Evolutionary conservation across 257 asterid genomes (phyloP).

Genomic region (Primulina tabacum): DNA sequence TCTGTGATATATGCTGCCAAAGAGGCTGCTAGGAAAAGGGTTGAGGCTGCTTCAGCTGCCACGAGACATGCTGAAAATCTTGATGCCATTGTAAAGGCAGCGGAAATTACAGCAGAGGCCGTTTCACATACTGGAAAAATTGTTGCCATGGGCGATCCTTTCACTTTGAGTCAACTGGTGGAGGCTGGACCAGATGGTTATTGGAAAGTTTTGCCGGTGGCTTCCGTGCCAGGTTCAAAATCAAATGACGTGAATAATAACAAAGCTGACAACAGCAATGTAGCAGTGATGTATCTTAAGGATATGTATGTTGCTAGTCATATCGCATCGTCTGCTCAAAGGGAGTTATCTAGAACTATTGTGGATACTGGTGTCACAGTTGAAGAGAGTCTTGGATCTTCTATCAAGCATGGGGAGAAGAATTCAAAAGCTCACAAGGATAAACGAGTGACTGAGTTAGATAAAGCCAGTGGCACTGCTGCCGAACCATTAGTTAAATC

Average conservation of each 20-base stretch:
- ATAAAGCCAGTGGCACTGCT: slow-evolving; percentile 31
- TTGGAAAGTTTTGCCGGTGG: slow-evolving; percentile 49
- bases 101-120: slow-evolving; percentile 95
- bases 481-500: slow-evolving; percentile 42
- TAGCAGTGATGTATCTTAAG: slow-evolving; percentile 40
- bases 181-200: slow-evolving; percentile 73
- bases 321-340: slow-evolving; percentile 32
- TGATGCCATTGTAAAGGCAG: slow-evolving; percentile 88
- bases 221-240: slow-evolving; percentile 36
- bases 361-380: slow-evolving; percentile 33
- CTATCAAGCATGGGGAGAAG: slow-evolving; percentile 37
- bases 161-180: slow-evolving; percentile 58
- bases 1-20: slow-evolving; percentile 73
- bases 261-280: slow-evolving; percentile 26
- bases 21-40: slow-evolving; percentile 86
- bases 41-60: slow-evolving; percentile 96
- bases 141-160: slow-evolving; percentile 81
- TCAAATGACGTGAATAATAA: slow-evolving; percentile 32
- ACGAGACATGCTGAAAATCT: slow-evolving; percentile 89
- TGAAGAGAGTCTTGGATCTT: slow-evolving; percentile 32
- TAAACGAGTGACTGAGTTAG: slow-evolving; percentile 32
- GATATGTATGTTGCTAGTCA: slow-evolving; percentile 29
- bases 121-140: slow-evolving; percentile 87
- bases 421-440: slow-evolving; percentile 39
- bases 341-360: slow-evolving; percentile 32